Base-by-base conservation (phyloP, 352 stramenopile species). In the Paralagenidium karlingii region DNA sequence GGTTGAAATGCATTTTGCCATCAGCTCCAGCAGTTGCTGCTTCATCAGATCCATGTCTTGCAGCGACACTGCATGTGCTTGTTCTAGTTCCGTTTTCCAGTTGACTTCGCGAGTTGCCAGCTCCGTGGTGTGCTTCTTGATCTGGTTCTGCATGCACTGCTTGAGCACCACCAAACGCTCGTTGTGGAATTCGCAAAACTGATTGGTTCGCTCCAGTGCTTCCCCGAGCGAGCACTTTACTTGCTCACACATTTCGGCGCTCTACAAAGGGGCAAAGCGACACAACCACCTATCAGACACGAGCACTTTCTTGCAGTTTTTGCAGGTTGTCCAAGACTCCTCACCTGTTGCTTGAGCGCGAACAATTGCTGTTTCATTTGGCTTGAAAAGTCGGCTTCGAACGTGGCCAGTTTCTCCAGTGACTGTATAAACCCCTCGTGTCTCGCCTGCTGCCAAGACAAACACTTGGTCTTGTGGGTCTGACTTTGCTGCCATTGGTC, bases 91-190 rank as follows among this genome's bases (percentile, higher is more conserved):
- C 27, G 49, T 28, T 5, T 53, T 49, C 2, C 74, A 36, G 27
- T 34, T 44, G 13, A 34, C 34, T 20, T 69, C 71, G 40, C 50
- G 65, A 29, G 57, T 53, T 2, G 59, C 38, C 10, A 79, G 42
- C 32, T 74, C 51, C 19, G 62, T 63, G 11, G 38, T 41, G 30
- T 76, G 66, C 18, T 64, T 63, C 13, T 62, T 43, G 12, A 79
- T 58, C 20, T 60, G 68, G 27, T 55, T 58, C 22, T 71, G 58
- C 12, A 79, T 68, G 25, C 50, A 39, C 3, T 55, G 44, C 40
- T 79, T 60, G 6, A 76, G 38, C 32, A 73, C 57, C 15, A 68
- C 21, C 44, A 79, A 39, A 22, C 66, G 66, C 32, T 70, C 38
- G 42, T 50, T 64, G 27, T 76, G 63, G 27, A 31, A 13, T 31